Conservation (phyloP, 2,329 filamentous ascomycete species). For the Ascochyta fabae region DNA sequence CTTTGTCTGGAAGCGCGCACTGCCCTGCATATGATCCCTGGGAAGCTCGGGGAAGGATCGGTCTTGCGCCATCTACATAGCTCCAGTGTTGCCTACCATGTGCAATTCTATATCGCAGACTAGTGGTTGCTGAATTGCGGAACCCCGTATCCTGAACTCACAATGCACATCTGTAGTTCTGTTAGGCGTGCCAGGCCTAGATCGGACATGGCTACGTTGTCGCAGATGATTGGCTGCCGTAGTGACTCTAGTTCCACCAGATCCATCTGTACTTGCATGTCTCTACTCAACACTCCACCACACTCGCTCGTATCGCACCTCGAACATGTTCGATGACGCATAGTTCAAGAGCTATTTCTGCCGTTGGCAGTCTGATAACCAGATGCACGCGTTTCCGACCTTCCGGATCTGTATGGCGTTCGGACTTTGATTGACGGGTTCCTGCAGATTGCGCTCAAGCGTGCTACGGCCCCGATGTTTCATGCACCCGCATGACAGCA, state of each 20-base stretch:
- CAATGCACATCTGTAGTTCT: too few relatives aligned
- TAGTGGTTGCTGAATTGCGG: too few relatives aligned
- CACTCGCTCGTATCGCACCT: background rate
- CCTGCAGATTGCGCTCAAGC: background rate
- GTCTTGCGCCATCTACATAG: too few relatives aligned
- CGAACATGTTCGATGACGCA: background rate
- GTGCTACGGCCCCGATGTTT: background rate
- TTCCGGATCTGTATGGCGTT: background rate
- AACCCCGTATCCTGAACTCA: too few relatives aligned
- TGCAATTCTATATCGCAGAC: too few relatives aligned
- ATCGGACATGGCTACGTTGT: too few relatives aligned
- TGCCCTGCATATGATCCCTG: too few relatives aligned
- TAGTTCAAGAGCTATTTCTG: background rate
- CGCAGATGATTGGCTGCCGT: too few relatives aligned
- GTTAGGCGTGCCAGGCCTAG: too few relatives aligned
- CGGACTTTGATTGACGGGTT: conserved; percentile 1
- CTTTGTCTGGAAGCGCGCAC: too few relatives aligned
- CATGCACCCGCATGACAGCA: background rate
- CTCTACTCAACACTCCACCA: background rate
- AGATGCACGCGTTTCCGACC: background rate
- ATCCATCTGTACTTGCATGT: background rate
- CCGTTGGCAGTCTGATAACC: background rate
- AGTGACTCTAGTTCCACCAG: background rate
- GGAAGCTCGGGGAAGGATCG: too few relatives aligned
- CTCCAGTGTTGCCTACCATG: too few relatives aligned